Evolutionary conservation across 108 stramenopile species (phyloP), one percentile per base, ranked within the genome.

Genomic region (Cylindrotheca fusiformis): DNA sequence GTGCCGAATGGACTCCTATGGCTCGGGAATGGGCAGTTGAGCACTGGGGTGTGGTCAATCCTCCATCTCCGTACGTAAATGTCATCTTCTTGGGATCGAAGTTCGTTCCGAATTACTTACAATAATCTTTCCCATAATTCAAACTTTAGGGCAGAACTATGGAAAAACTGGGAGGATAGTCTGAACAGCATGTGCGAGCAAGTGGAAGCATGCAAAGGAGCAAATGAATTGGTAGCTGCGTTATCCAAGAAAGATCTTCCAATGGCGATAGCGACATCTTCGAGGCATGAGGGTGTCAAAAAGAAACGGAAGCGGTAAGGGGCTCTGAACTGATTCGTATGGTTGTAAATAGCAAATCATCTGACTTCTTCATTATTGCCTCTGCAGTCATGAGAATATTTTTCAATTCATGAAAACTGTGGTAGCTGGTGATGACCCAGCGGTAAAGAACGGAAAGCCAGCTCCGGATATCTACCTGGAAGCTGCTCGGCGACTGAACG

Each of bases 381-480:
- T 20, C 14, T n/a, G n/a, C n/a, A 41, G 36, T 3, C 80, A 86
- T 51, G 73, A 75, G 29, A 20, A 32, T 10, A 76, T 89, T 56
- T 93, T 89, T 57, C 55, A 73, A 50, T 59, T 72, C 26, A 77
- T 93, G 52, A 50, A 66, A 54, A 55, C 44, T 2, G 85, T 90
- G 36, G 83, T 90, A 0, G 68, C 85, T 4, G 88, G 86, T 0
- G 88, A 90, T 65, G 82, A 93, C 62, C 67, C 72, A 31, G 71
- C 70, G 22, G 85, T 93, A 0, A 62, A 68, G 48, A 76, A 76
- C 46, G 87, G 88, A 18, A 93, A 93, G 65, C 92, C 92, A 26
- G 84, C 84, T 47, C 92, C 92, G n/a, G 92, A 93, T 65, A 86
- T 86, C 5, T 93, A 76, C 52, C 30, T 93, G 26, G 83, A 86